phyloP scores from a whole-genome alignment of 768 basidiomycete species.

The Xerocomus brunneocitrinus region DNA sequence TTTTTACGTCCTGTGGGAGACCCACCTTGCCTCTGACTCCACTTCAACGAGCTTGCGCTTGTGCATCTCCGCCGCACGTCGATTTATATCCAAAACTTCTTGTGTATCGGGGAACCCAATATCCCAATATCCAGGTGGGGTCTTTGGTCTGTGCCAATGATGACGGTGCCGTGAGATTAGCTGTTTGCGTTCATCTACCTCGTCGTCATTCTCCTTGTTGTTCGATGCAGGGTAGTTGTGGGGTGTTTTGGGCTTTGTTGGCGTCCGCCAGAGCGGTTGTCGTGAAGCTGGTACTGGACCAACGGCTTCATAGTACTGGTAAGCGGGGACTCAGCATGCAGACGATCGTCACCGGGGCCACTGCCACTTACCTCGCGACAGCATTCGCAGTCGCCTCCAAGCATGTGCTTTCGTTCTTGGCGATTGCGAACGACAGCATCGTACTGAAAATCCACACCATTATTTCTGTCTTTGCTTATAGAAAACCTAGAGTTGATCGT shows the following conservation, averaged over 20 bases:
- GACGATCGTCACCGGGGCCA: too few species aligned
- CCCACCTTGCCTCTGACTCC: constrained; percentile 56
- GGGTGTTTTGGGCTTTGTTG: constrained; percentile 33
- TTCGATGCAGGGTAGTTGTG: neutral
- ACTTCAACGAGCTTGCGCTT: constrained; percentile 55
- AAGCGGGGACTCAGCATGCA: neutral
- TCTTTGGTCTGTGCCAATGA: constrained; percentile 64
- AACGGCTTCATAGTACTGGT: constrained; percentile 74
- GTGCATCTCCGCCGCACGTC: constrained; percentile 68
- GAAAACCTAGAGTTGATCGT: constrained; percentile 64
- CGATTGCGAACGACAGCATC: constrained; percentile 73
- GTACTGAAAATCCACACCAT: constrained; percentile 62
- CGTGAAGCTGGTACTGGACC: constrained; percentile 68
- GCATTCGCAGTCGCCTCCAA: constrained; percentile 77
- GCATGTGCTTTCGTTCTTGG: constrained; percentile 58
- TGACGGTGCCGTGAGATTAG: constrained; percentile 69
- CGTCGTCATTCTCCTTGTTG: constrained; percentile 32
- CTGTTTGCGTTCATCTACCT: constrained; percentile 53
- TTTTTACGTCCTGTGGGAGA: neutral
- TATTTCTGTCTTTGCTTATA: constrained; percentile 63
- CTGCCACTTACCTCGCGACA: constrained; percentile 61
- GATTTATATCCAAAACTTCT: constrained; percentile 72
- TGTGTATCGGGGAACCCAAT: constrained; percentile 90
- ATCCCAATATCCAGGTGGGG: constrained; percentile 86
- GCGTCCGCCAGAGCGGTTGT: constrained; percentile 73